Conservation (phyloP, 306 rosid species). For the Fragaria vesca region DNA sequence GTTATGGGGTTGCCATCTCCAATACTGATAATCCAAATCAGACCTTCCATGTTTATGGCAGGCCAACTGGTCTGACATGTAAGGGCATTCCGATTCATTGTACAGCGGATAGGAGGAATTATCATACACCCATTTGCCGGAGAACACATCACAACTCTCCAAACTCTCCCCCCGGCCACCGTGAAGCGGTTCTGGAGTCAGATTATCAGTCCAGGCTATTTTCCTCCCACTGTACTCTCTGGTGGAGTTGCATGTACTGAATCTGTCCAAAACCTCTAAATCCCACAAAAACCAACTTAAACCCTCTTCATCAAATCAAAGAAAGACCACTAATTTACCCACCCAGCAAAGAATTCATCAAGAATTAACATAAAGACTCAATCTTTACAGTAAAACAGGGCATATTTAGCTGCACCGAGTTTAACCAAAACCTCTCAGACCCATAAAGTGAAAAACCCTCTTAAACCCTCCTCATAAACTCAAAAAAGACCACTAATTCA, state of each 20-base stretch:
- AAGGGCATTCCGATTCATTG: slow-evolving; percentile 71
- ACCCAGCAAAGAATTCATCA: slow-evolving; percentile 13
- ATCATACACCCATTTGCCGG: slow-evolving; percentile 89
- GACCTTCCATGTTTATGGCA: slow-evolving; percentile 91
- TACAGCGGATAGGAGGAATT: slow-evolving; percentile 74
- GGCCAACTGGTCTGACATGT: slow-evolving; percentile 97
- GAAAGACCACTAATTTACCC: slow-evolving; percentile 18
- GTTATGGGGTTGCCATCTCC: slow-evolving; percentile 96
- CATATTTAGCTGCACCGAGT: slow-evolving; percentile 33
- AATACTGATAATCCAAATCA: slow-evolving; percentile 76
- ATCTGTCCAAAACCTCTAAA: slow-evolving; percentile 78
- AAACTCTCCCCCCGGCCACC: slow-evolving; percentile 40
- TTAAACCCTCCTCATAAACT: slow-evolving; percentile 26
- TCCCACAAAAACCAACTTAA: slow-evolving; percentile 22
- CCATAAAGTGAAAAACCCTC: slow-evolving; percentile 9
- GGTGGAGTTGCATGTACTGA: slow-evolving; percentile 83
- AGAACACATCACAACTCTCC: slow-evolving; percentile 71
- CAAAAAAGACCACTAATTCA: slow-evolving; percentile 20
- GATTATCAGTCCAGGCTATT: slow-evolving; percentile 44
- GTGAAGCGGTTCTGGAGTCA: slow-evolving; percentile 15
- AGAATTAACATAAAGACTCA: background rate
- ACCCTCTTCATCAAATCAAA: slow-evolving; percentile 16
- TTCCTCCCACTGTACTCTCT: slow-evolving; percentile 66
- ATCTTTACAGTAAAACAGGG: background rate
- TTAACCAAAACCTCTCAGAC: slow-evolving; percentile 67